Evolutionary conservation across 2,329 filamentous ascomycete species (phyloP).

Genomic region (Aspergillus pseudoglaucus): DNA sequence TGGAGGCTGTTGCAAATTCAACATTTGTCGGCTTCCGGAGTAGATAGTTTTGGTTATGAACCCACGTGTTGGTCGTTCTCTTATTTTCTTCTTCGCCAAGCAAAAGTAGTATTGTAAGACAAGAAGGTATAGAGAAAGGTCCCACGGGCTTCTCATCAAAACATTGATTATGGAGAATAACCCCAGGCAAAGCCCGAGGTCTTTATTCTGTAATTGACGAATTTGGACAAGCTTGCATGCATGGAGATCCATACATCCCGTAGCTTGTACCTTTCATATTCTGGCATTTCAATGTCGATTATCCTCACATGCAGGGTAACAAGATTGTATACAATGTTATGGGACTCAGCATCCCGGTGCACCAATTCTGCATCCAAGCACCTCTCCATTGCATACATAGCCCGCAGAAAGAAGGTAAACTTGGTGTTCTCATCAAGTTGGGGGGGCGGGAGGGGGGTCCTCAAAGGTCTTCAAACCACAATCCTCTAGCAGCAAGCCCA

Average conservation of each 20-base stretch:
- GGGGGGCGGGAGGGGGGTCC: neutral
- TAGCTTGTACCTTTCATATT: neutral
- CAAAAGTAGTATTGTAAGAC: too few relatives aligned
- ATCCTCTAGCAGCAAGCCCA: neutral
- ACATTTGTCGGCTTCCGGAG: neutral
- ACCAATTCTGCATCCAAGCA: neutral
- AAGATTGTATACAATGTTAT: neutral
- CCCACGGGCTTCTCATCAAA: too few relatives aligned
- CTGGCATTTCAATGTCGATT: neutral
- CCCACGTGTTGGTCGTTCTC: too few relatives aligned
- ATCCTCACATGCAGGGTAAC: neutral
- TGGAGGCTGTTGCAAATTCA: neutral
- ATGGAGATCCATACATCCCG: neutral
- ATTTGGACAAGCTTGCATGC: too few relatives aligned
- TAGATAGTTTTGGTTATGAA: too few relatives aligned
- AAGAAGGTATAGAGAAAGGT: too few relatives aligned
- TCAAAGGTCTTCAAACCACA: neutral
- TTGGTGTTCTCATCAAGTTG: neutral
- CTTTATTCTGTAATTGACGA: too few relatives aligned
- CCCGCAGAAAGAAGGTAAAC: neutral
- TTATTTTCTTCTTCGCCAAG: too few relatives aligned
- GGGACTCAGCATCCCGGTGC: neutral
- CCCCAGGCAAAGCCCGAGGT: too few relatives aligned
- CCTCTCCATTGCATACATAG: neutral
- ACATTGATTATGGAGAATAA: too few relatives aligned